phyloP scores from a whole-genome alignment of 192 early-diverging fungal genomes.

The Coemansia sp. region DNA sequence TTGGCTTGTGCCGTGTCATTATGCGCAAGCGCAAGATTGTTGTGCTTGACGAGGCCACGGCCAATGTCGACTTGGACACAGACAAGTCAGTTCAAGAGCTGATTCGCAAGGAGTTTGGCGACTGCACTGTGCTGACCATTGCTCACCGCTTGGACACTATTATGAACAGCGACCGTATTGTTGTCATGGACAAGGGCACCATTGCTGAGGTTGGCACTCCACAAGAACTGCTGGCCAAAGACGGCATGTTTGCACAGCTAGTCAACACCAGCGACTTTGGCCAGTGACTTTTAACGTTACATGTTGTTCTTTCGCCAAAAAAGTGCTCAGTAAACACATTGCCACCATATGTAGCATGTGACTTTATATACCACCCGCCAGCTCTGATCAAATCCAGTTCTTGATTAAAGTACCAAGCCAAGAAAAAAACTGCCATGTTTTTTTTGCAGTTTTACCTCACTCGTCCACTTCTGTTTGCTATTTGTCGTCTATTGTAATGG shows the following conservation, averaged over 20 bases:
- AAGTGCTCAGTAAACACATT: too few relatives aligned
- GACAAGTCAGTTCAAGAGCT: conserved; percentile 21
- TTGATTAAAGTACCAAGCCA: too few relatives aligned
- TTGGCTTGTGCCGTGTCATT: conserved; percentile 61
- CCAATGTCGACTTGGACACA: conserved; percentile 52
- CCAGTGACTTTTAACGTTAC: not conserved
- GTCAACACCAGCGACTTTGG: conserved; percentile 1
- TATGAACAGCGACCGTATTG: conserved; percentile 62
- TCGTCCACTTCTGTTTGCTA: not conserved
- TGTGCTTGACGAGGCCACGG: conserved; percentile 2
- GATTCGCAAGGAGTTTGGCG: conserved; percentile 52
- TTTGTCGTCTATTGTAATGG: not conserved
- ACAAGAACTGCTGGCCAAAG: conserved; percentile 49
- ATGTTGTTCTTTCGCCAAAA: too few relatives aligned
- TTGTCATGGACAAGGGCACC: conserved; percentile 65
- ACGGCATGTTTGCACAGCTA: conserved; percentile 1
- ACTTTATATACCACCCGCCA: too few relatives aligned
- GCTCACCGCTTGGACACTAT: conserved; percentile 73
- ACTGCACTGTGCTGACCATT: conserved; percentile 55
- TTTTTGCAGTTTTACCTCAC: too few relatives aligned
- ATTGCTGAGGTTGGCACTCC: conserved; percentile 64
- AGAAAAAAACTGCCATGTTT: too few relatives aligned
- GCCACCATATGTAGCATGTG: too few relatives aligned
- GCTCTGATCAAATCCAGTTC: too few relatives aligned
- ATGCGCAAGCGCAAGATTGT: conserved; percentile 49